Evolutionary conservation across 495 filamentous ascomycete genomes (phyloP), one percentile per base, ranked within the genome.

Genomic region (Lasiosphaeria hispida): DNA sequence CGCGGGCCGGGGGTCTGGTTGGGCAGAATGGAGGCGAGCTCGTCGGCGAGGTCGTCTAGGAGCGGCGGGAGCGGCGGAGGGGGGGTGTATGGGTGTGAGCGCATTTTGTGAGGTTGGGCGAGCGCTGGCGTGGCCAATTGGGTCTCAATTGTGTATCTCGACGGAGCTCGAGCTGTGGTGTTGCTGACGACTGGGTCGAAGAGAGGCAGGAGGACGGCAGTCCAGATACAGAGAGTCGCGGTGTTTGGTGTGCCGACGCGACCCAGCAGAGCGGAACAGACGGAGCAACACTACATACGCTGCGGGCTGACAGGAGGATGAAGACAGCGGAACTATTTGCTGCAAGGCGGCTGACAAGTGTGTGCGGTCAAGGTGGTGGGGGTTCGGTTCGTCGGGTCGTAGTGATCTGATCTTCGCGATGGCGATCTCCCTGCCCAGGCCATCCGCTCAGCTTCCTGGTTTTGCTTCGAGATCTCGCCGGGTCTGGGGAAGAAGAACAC

Each of bases 21-120:
- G 30, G 83, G 72, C 0, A 83, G 75, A 23, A 77, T 73, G 39
- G 73, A 67, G 11, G 79, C 72, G 18, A 80, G 55, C 44, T 80
- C 76, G 33, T 70, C 68, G 17, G 80, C 77, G 18, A 81, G 58
- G 45, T 79, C 76, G 43, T 69, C 57, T 10, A 77, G 74, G 34
- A 77, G 60, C 3, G 71, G 68, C 8, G 74, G 69, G 3, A 74
- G 59, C 5, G 71, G 68, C 37, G 73, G 65, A 15, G 68, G 63
- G 14, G 69, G 51, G 1, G 65, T 65, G 62, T 70, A 70, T n/a
- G 69, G 66, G 60, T 58, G 71, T 33, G 71, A 73, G 58, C 71
- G 71, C 71, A 73, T 73, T 53, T 43, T 34, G 23, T 30, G 23
- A 30, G 23, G 2, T 5, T 30, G 23, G 38, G 11, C 23, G 6